Evolutionary conservation across 768 basidiomycete genomes (phyloP), one percentile per base, ranked within the genome.

Genomic region (Trichaptum fuscoviolaceum): DNA sequence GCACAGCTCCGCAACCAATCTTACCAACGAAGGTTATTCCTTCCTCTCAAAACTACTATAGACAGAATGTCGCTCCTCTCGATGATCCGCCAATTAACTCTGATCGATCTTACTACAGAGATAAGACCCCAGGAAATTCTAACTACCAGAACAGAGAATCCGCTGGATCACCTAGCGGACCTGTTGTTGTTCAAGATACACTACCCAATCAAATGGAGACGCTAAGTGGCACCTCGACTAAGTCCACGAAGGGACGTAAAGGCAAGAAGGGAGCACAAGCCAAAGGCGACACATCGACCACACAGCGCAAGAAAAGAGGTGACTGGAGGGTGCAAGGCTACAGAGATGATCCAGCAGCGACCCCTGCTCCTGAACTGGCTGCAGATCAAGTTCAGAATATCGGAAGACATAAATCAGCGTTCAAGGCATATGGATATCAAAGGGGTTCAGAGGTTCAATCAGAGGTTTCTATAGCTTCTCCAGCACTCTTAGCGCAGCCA

Each of bases 251-350:
- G 15, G 59, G 30, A 17, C 24, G 23, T 2, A 25, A 61, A 24
- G 59, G 59, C 59, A 25, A 34, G 23, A 61, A 34, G 25, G 59
- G 4, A 15, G 59, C 25, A 18, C 23, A 12, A 52, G 42, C 42
- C 42, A 52, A 52, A 52, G 42, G 42, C 12, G 20, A 52, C 20
- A 52, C 42, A 12, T 6, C 12, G 20, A 12, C 10, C 20, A 52
- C 42, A 20, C 42, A 52, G 10, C 42, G 42, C 15, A 52, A 52
- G 10, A 34, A 25, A 20, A 34, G 59, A 25, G 25, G 59, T 5
- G 30, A 61, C 23, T 61, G 59, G 59, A 61, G 30, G 59, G 59
- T 61, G 25, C 59, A 61, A 25, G 23, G 23, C 9, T 61, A 61
- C 23, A 61, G 25, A 34, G 30, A 12, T 18, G 59, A 61, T 23